Evolutionary conservation across 139 green algal genomes (phyloP).

Genomic region (Bryopsis sp.): DNA sequence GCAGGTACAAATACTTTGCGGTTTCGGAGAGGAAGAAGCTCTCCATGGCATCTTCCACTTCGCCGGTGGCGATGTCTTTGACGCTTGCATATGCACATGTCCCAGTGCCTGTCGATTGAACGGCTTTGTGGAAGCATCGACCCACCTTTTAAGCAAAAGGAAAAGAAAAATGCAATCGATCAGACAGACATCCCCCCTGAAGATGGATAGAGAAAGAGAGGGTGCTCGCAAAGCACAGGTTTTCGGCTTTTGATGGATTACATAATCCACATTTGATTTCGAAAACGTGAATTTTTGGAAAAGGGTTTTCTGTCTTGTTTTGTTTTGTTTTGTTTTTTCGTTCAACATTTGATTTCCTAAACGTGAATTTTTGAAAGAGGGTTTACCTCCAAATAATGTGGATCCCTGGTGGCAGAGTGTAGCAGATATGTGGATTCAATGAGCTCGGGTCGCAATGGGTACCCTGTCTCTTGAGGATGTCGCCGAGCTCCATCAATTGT

Average conservation of each 20-base stretch:
- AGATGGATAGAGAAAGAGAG: no score
- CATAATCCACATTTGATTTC: no score
- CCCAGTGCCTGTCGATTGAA: not conserved
- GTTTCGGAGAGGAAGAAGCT: constrained; percentile 88
- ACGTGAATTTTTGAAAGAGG: no score
- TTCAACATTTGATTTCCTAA: no score
- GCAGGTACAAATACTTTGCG: constrained; percentile 80
- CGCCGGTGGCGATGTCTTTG: constrained; percentile 51
- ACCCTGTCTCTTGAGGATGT: constrained; percentile 41
- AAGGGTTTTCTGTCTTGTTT: no score
- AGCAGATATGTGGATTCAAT: constrained; percentile 86
- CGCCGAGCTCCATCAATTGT: constrained; percentile 40
- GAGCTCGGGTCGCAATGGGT: constrained; percentile 72
- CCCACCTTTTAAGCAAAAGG: no score
- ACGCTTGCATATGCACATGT: constrained; percentile 59
- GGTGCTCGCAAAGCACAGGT: no score
- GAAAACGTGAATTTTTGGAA: no score
- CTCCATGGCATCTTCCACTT: constrained; percentile 76
- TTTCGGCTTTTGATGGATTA: no score
- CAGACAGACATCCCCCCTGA: not conserved
- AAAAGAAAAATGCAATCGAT: not conserved
- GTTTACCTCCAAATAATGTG: constrained; percentile 3
- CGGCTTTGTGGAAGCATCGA: not conserved
- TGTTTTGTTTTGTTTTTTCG: no score
- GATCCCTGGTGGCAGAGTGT: constrained; percentile 45